A percentile compares a stretch with the other conserved stretches of the same genome.
Evolutionary conservation across 495 filamentous ascomycete genomes (phyloP).

Genomic region (Trichocladium uniseriatum): DNA sequence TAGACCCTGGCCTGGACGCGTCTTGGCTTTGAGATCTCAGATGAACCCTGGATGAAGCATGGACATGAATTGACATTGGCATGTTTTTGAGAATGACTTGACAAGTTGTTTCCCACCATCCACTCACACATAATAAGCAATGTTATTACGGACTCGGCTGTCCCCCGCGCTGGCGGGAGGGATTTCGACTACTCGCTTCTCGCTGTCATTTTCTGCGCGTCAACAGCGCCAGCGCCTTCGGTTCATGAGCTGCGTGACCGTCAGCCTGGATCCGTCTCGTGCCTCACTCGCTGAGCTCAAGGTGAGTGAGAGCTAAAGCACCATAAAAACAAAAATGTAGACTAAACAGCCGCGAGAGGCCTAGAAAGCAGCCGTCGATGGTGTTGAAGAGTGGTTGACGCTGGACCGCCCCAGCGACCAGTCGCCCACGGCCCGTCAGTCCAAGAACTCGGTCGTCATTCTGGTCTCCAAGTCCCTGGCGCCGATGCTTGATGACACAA

Average conservation of each 20-base stretch:
- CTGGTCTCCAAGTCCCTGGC: constrained; percentile 28
- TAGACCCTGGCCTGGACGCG: no score
- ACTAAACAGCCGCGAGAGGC: neutral
- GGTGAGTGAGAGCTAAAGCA: neutral
- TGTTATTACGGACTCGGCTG: no score
- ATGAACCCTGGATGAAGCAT: no score
- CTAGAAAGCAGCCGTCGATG: constrained; percentile 2
- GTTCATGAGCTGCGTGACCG: neutral
- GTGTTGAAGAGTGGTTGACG: neutral
- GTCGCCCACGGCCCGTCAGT: no score
- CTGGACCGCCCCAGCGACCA: neutral
- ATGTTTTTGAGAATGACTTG: neutral
- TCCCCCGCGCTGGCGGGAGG: no score
- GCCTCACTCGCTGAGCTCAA: neutral
- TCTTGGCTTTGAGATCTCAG: no score
- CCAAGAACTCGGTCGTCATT: constrained; percentile 25
- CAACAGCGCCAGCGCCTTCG: neutral
- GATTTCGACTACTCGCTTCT: no score
- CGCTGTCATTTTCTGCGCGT: no score
- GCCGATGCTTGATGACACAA: constrained; percentile 31
- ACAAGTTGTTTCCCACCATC: no score
- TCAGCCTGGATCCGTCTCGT: neutral
- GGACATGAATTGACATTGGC: no score
- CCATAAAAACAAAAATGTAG: neutral
- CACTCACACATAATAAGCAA: no score